Percentiles rank a stretch among this genome's conserved stretches.
Conservation (phyloP, 2,329 filamentous ascomycete genomes). For the Ilyonectria sp. region DNA sequence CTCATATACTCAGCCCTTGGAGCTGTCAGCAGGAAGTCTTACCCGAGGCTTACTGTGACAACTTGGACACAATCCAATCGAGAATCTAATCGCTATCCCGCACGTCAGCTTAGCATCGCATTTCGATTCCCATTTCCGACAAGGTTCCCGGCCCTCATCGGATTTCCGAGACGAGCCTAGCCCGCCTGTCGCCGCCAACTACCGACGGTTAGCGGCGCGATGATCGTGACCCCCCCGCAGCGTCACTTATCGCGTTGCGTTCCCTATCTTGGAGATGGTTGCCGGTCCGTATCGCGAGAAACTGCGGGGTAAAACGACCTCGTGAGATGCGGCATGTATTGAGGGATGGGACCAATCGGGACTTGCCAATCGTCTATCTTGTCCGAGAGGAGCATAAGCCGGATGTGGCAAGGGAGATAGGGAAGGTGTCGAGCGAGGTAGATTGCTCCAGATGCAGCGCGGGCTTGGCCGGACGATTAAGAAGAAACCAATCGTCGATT, state of each 20-base stretch:
- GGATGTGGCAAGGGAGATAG: constrained; percentile 11
- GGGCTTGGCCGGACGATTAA: not conserved
- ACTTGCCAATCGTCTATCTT: constrained; percentile 20
- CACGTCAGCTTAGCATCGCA: not conserved
- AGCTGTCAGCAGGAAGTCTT: not conserved
- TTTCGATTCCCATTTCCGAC: constrained; percentile 21
- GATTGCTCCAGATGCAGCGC: not conserved
- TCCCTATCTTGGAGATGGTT: constrained; percentile 29
- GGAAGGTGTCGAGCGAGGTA: not conserved
- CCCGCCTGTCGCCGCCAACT: not conserved
- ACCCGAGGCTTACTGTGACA: not conserved
- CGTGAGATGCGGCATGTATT: not conserved
- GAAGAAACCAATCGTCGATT: not conserved
- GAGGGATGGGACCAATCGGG: not conserved
- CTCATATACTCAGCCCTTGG: constrained; percentile 22
- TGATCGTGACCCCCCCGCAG: constrained; percentile 19
- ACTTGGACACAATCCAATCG: not conserved
- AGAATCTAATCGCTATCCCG: not conserved
- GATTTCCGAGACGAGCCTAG: constrained; percentile 28
- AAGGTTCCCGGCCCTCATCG: constrained; percentile 27
- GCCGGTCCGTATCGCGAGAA: constrained; percentile 10
- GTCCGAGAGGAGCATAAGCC: constrained; percentile 21
- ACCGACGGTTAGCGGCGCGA: not conserved
- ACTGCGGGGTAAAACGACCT: constrained; percentile 28
- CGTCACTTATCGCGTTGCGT: constrained; percentile 12